Base-by-base conservation (phyloP, 768 basidiomycete genomes). In the Mycena albidolilacea region DNA sequence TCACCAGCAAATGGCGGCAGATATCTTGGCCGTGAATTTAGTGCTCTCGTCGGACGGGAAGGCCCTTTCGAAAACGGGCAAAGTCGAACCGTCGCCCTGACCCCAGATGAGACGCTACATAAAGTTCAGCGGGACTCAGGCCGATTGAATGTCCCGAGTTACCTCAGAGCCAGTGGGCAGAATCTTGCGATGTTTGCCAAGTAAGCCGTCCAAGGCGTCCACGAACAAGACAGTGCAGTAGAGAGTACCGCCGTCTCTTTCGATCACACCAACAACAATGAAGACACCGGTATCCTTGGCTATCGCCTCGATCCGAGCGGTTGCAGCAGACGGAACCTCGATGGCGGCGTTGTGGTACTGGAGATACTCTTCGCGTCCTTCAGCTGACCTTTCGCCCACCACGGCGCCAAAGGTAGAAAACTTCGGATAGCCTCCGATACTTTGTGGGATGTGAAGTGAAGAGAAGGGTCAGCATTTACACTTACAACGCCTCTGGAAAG, bases 161-260 rank as follows among this genome's bases (percentile, higher is more conserved):
- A 66, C 72, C 54, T 93, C 92, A 63, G 82, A 73, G 0, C 84
- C 91, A 9, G 92, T 93, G 3, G 92, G 92, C 76, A 90, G 82
- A 30, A 92, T 77, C 81, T 92, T 92, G 17, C 92, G 85, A 77
- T 92, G 90, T 77, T 91, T 91, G 46, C 84, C 90, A n/a, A 91
- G 78, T 37, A 86, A 83, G 1, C 91, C 91, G 54, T 84, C 75
- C 19, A 74, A 71, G 0, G 91, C 89, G 75, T 89, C 86, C 30
- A 91, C 84, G 78, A 90, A 91, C 21, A 91, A 82, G 10, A 79
- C 87, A 0, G 90, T 89, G 79, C 91, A 92, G 73, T 90, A 92
- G 19, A 92, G 80, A 1, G 91, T 91, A 5, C 90, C 90, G 10
- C 85, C 84, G 19, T 87, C 89, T 15, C 86, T 84, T 76, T 92